phyloP scores from a whole-genome alignment of 768 basidiomycete species.

The Harrya chromipes region DNA sequence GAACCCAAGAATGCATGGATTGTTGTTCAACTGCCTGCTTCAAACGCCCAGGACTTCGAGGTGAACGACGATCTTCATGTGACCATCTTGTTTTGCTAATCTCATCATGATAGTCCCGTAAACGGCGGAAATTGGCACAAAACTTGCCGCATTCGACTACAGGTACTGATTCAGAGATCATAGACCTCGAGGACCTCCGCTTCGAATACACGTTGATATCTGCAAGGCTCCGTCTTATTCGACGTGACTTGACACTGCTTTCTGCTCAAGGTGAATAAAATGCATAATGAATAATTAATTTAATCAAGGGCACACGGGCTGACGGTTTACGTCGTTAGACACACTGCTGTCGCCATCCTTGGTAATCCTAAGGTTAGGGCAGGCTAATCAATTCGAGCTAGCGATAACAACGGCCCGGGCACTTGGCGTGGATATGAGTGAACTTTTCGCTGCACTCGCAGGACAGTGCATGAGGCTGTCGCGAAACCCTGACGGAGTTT shows the following conservation, averaged over 20 bases:
- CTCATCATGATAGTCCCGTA: conserved; percentile 48
- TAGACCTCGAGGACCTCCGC: conserved; percentile 76
- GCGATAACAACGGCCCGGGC: conserved; percentile 76
- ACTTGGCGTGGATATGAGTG: conserved; percentile 82
- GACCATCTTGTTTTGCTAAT: conserved; percentile 16
- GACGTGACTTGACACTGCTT: conserved; percentile 59
- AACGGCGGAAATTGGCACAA: conserved; percentile 68
- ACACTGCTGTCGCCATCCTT: conserved; percentile 54
- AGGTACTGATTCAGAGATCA: conserved; percentile 64
- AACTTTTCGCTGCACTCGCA: conserved; percentile 76
- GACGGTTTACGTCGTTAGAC: conserved; percentile 37
- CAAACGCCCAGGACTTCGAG: conserved; percentile 45
- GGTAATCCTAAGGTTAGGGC: conserved; percentile 74
- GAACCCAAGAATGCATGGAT: conserved; percentile 85
- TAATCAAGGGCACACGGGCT: conserved; percentile 11
- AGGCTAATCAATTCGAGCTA: conserved; percentile 72
- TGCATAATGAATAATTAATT: conserved; percentile 5
- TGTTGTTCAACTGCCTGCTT: conserved; percentile 54
- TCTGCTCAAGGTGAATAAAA: conserved; percentile 58
- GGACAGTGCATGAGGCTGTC: conserved; percentile 76
- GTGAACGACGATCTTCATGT: conserved; percentile 30
- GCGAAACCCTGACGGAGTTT: conserved; percentile 52
- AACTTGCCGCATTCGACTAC: conserved; percentile 78
- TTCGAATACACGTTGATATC: conserved; percentile 74
- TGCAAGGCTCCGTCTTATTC: conserved; percentile 73